A percentile compares a stretch with the other conserved stretches of the same genome.
phyloP scores from a whole-genome alignment of 805 yeast genomes.

The Candida golubevii region DNA sequence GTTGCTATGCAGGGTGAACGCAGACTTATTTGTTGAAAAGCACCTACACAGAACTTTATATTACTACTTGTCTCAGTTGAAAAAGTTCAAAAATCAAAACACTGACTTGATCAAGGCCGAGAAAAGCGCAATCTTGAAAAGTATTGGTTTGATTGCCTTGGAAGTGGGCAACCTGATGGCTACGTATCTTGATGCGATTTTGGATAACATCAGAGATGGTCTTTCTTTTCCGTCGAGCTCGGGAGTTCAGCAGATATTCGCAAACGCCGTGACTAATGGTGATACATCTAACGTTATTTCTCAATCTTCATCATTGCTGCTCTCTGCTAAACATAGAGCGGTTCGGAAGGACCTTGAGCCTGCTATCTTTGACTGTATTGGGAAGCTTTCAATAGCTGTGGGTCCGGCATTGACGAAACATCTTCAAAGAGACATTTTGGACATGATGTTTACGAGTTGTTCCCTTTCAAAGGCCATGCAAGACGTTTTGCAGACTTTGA shows the following conservation, averaged over 20 bases:
- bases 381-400: constrained; percentile 80
- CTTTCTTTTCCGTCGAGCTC: constrained; percentile 41
- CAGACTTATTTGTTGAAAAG: constrained; percentile 68
- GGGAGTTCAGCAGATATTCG: constrained; percentile 36
- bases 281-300: constrained; percentile 20
- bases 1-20: constrained; percentile 71
- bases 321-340: constrained; percentile 50
- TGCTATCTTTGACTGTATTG: constrained; percentile 83
- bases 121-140: constrained; percentile 65
- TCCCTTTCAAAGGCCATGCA: constrained; percentile 83
- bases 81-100: constrained; percentile 51
- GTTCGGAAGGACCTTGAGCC: constrained; percentile 71
- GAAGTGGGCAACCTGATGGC: constrained; percentile 82
- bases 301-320: constrained; percentile 24
- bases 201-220: constrained; percentile 79
- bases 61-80: constrained; percentile 73
- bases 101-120: constrained; percentile 46
- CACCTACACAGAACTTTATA: constrained; percentile 77
- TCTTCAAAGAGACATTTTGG: constrained; percentile 74
- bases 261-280: constrained; percentile 34
- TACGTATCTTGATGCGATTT: constrained; percentile 81
- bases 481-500: constrained; percentile 63
- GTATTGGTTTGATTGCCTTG: constrained; percentile 80
- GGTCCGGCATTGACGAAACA: constrained; percentile 93
- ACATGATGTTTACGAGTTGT: constrained; percentile 68